phyloP scores from a whole-genome alignment of 1,284 basidiomycete species.

The Cryptococcus floricola region DNA sequence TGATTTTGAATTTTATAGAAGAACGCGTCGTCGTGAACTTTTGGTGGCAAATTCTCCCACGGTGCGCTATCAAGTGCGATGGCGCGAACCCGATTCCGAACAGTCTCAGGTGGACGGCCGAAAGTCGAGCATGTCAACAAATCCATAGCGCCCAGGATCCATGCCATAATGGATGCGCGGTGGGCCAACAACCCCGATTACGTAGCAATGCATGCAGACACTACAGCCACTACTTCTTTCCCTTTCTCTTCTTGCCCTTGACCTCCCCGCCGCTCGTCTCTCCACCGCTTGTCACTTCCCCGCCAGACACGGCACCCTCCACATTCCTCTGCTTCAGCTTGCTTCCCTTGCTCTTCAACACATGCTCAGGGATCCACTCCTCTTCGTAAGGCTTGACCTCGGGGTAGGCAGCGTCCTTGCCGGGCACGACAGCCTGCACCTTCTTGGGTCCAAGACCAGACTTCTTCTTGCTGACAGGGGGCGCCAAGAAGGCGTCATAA shows the following conservation, averaged over 20 bases:
- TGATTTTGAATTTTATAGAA: not conserved
- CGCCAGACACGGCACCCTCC: slow-evolving; percentile 30
- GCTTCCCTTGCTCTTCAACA: slow-evolving; percentile 57
- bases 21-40: not conserved
- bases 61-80: not conserved
- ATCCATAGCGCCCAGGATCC: not conserved
- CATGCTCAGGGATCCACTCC: slow-evolving; percentile 88
- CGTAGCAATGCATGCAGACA: no score
- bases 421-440: slow-evolving; percentile 54
- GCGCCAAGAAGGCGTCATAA: slow-evolving; percentile 64
- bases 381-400: slow-evolving; percentile 74
- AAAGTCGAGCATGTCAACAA: not conserved
- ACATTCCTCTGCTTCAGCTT: slow-evolving; percentile 56
- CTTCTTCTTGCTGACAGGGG: slow-evolving; percentile 44
- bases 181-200: no score
- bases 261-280: slow-evolving; percentile 41
- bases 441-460: slow-evolving; percentile 6
- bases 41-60: not conserved
- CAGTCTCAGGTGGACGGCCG: not conserved
- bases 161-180: no score
- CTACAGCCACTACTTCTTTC: slow-evolving; percentile 24
- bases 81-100: no score
- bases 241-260: slow-evolving; percentile 28
- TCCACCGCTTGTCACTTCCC: slow-evolving; percentile 38
- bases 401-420: slow-evolving; percentile 58